Conservation (phyloP, 768 basidiomycete genomes). For the Agaricus sinodeliciosus region DNA sequence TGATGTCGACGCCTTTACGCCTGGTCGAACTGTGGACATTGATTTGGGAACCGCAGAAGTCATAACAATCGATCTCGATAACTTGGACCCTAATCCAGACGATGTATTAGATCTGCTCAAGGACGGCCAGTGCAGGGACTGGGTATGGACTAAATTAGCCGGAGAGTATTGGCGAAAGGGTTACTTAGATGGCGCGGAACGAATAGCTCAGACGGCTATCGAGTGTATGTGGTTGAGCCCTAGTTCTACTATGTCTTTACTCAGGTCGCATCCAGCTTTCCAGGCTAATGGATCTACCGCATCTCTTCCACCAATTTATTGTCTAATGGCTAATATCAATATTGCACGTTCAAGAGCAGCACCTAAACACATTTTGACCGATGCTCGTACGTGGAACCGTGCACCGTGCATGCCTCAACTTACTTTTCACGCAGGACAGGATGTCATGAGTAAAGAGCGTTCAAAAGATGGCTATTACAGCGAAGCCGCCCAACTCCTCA, state of each 20-base stretch:
- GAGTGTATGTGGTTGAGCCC: slow-evolving; percentile 41
- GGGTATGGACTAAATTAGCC: slow-evolving; percentile 78
- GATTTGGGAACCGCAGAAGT: slow-evolving; percentile 80
- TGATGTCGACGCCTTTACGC: slow-evolving; percentile 18
- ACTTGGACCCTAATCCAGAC: slow-evolving; percentile 73
- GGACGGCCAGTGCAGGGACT: slow-evolving; percentile 64
- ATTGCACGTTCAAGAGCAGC: slow-evolving; percentile 76
- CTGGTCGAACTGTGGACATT: slow-evolving; percentile 62
- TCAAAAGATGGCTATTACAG: slow-evolving; percentile 63
- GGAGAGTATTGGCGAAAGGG: slow-evolving; percentile 86
- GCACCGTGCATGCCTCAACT: neutral
- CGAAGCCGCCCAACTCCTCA: slow-evolving; percentile 65
- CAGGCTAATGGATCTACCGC: slow-evolving; percentile 39
- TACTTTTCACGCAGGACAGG: slow-evolving; percentile 43
- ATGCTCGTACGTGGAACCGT: slow-evolving; percentile 55
- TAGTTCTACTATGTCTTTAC: neutral
- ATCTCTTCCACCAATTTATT: slow-evolving; percentile 66
- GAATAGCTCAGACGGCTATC: slow-evolving; percentile 60
- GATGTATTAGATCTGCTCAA: slow-evolving; percentile 69
- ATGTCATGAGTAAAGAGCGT: slow-evolving; percentile 50
- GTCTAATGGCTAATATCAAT: slow-evolving; percentile 80
- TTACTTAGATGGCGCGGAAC: slow-evolving; percentile 68
- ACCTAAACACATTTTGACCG: slow-evolving; percentile 68
- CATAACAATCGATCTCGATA: slow-evolving; percentile 84
- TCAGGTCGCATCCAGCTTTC: slow-evolving; percentile 35